Base-by-base conservation (phyloP, 768 basidiomycete species). In the Termitomyces sp. region DNA sequence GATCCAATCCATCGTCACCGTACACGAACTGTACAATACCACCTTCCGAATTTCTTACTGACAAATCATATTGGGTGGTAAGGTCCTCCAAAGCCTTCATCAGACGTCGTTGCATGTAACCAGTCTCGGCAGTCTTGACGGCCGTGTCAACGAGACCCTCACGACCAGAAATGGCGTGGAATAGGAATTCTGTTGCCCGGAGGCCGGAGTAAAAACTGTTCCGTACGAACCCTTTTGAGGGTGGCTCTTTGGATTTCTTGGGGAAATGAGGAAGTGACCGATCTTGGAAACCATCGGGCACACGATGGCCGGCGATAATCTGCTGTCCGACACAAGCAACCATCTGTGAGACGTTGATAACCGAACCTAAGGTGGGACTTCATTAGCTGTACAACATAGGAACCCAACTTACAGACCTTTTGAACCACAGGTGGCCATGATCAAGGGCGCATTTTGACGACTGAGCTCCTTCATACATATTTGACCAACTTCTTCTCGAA, bases 281-380 rank as follows among this genome's bases (percentile, higher is more conserved):
- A 73, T 99, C 97, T 74, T 98, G 96, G 78, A 99, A 99, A 32
- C 96, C 97, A 79, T 98, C 89, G 0, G 95, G 95, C 6, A 99
- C 95, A 83, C 97, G 97, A 75, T 93, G 89, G 7, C 97, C 97
- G 20, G 94, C 86, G 61, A 99, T 98, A 72, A 98, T 98, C 70
- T 99, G 97, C 69, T 99, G 97, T 5, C 97, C 97, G 64, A 99
- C 97, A 84, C 96, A 98, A 68, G 96, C 97, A 53, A 98, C 96
- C 97, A 99, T 99, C 76, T 99, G 97, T 24, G 94, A 96, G 55
- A 99, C 97, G 73, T 99, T 99, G 75, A 99, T 96, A 61, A 94
- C 92, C 67, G 97, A 98, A 71, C 97, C 96, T 76, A 43, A 14
- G 34, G 14, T 49, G 10, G 58, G 34, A 13, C 39, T 26, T 33